phyloP scores from a whole-genome alignment of 768 basidiomycete genomes.

The Hygrocybe punicea region DNA sequence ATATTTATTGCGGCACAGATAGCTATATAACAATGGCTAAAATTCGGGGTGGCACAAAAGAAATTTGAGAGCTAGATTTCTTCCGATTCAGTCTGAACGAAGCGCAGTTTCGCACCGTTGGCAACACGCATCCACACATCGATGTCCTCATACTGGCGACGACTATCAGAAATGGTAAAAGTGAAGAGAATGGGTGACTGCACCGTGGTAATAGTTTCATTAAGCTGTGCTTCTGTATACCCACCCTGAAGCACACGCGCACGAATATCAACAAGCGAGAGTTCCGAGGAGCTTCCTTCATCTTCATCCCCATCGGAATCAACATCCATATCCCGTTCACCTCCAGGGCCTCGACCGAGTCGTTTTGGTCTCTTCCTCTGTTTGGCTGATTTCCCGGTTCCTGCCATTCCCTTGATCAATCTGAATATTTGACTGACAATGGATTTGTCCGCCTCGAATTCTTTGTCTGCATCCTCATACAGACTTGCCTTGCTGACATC shows the following conservation, averaged over 20 bases:
- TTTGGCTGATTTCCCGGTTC: slow-evolving; percentile 31
- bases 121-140: slow-evolving; percentile 81
- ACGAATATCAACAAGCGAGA: slow-evolving; percentile 85
- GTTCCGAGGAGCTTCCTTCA: slow-evolving; percentile 56
- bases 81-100: slow-evolving; percentile 38
- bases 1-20: background rate
- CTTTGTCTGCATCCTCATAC: slow-evolving; percentile 71
- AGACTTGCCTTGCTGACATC: slow-evolving; percentile 93
- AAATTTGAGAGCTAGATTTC: slow-evolving; percentile 2
- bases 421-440: slow-evolving; percentile 82
- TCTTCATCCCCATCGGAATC: slow-evolving; percentile 69
- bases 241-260: slow-evolving; percentile 81
- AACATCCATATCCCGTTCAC: slow-evolving; percentile 66
- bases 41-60: slow-evolving; percentile 12
- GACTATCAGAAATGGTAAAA: slow-evolving; percentile 13
- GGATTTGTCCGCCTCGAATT: slow-evolving; percentile 71
- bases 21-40: background rate
- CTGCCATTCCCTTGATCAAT: slow-evolving; percentile 83
- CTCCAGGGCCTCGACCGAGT: slow-evolving; percentile 64
- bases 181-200: slow-evolving; percentile 21
- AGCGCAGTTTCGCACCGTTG: slow-evolving; percentile 75
- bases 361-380: slow-evolving; percentile 46
- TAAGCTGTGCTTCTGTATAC: slow-evolving; percentile 87
- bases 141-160: slow-evolving; percentile 77
- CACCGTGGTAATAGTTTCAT: slow-evolving; percentile 80